Base-by-base conservation (phyloP, 225 moss, liverwort and hornwort species). In the Bryoerythrophyllum caledonicum region DNA sequence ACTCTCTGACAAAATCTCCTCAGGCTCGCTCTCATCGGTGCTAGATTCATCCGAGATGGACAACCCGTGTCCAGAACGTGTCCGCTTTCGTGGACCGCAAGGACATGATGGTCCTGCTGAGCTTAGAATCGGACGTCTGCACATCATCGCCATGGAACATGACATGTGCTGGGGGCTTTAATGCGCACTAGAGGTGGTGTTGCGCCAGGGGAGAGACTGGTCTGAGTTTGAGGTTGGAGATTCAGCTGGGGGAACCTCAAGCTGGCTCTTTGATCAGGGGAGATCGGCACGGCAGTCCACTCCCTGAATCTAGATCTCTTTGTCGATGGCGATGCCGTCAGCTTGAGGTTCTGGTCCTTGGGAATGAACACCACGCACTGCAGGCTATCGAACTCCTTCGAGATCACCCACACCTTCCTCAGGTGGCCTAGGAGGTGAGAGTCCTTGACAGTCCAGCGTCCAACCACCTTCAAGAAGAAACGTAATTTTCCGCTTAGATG, bases 221-320 rank as follows among this genome's bases (percentile, higher is more conserved):
- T 28, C 61, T 53, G 3, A 78, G 75, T 49, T 78, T 74, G 14
- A 35, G 21, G 19, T 74, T 78, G 11, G 73, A 57, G 46, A 77
- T n/a, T n/a, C n/a, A 73, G 9, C 38, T 38, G 13, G 73, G 23
- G 17, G 70, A 6, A 0, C 24, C 16, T 43, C 70, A 30, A 28
- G 32, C 48, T 13, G 23, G 37, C 4, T 54, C 72, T 54, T 53
- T 63, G 27, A 40, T 14, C 23, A 30, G 53, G 16, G 11, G 24
- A 53, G 68, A 68, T 11, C 35, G 35, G 28, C 49, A 8, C 6
- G n/a, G n/a, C n/a, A n/a, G n/a, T n/a, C 73, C 1, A 76, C 76
- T 64, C 79, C 73, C 58, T 75, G 72, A 54, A 85, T 79, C 54
- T 82, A 79, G 1, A 82, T 72, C 76, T 82, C 82, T 43, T 85